Evolutionary conservation across 1,284 basidiomycete genomes (phyloP), one percentile per base, ranked within the genome.

Genomic region (Hymenochaete sp.): DNA sequence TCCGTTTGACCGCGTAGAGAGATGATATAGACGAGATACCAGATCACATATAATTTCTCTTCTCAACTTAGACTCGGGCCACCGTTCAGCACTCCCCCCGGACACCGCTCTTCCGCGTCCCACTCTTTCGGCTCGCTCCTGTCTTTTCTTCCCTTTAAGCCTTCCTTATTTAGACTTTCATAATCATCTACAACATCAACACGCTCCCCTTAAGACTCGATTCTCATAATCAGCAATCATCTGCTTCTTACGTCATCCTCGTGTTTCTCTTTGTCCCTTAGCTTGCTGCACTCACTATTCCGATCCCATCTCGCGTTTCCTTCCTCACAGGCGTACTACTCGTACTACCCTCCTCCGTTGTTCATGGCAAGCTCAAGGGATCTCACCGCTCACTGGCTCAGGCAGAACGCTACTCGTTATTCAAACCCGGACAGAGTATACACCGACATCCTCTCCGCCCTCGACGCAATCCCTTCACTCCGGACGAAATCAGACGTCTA

Each of bases 401-500:
- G 74, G 36, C 75, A 83, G 57, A 81, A 84, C 53, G 66, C 78
- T 38, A 67, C 67, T 37, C 64, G 79, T 13, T 96, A 96, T 58
- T 59, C 67, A 1, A 61, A 77, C 49, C 74, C 47, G 69, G 62
- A 45, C 50, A 49, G 55, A 47, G 66, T 81, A 35, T 71, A 68
- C 50, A 56, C 69, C 8, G 83, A 96, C 60, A 70, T 91, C 48
- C 75, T 88, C 59, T 63, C 70, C 24, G 70, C 72, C 9, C 74
- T 97, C 46, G 56, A 64, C 21, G 66, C 72, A 33, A 76, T 74
- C 55, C 67, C 75, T 5, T 75, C 85, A 11, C 73, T 97, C 40
- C 72, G 82, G 3, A 90, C 90, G 48, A 93, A 92, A 66, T 89
- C 91, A 0, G 93, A 96, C 59, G 79, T 93, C 7, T 96, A 93